A percentile compares a stretch with the other conserved stretches of the same genome.
phyloP scores from a whole-genome alignment of 306 rosid genomes.

The Mimosa pudica region DNA sequence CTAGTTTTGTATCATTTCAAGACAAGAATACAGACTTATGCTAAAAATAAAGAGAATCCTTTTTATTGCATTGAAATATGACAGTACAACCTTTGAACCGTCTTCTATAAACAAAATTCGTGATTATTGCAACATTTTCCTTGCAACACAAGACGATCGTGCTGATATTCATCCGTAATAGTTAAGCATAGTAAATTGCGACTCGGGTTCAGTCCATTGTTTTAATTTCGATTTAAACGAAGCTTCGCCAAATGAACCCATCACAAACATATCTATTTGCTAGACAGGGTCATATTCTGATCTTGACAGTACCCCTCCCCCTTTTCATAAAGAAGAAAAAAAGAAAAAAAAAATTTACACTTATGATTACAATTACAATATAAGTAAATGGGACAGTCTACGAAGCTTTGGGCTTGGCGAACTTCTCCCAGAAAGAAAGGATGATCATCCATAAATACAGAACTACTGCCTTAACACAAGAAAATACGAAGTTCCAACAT shows the following conservation, averaged over 20 bases:
- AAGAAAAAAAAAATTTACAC: background rate
- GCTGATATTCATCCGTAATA: too few species aligned
- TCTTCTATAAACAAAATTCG: background rate
- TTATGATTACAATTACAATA: background rate
- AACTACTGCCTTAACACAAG: conserved; percentile 60
- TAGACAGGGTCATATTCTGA: background rate
- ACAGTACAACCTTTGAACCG: background rate
- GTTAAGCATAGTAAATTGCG: background rate
- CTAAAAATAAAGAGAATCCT: background rate
- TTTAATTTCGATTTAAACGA: too few species aligned
- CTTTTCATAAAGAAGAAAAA: too few species aligned
- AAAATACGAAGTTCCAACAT: conserved; percentile 73
- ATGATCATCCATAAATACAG: conserved; percentile 58
- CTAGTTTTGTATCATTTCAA: background rate
- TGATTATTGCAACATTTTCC: too few species aligned
- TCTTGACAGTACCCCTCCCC: background rate
- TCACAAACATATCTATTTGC: too few species aligned
- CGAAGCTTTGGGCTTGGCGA: conserved; percentile 46
- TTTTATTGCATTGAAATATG: background rate
- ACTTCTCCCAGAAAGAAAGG: conserved; percentile 62
- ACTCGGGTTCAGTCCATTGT: background rate
- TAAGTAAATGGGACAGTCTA: conserved; percentile 10
- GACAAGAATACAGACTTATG: background rate
- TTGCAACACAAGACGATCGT: too few species aligned
- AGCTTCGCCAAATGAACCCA: too few species aligned